These are phyloP conservation scores for Colletotrichum karsti DNA, from an alignment of 2,329 filamentous ascomycete species.

Conservation along the genomic window DNA sequence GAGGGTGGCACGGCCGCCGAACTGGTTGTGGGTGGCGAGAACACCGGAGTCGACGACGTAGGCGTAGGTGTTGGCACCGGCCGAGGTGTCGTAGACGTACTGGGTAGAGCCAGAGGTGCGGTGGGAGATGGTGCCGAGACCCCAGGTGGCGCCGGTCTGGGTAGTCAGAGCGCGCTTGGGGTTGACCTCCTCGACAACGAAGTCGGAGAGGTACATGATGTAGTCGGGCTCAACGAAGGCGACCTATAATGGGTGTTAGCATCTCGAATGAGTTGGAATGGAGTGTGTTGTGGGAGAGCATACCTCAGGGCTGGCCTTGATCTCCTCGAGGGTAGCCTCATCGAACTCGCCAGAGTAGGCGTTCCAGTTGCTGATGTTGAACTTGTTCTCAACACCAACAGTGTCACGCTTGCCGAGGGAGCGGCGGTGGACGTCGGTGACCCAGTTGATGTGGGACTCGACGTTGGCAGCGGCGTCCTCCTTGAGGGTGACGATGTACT, in stretches of 20 bases:
- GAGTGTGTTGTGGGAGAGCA: constrained; percentile 39
- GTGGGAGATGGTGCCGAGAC: constrained; percentile 55
- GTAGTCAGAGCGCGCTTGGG: constrained; percentile 33
- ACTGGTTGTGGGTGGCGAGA: constrained; percentile 52
- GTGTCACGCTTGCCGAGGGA: constrained; percentile 40
- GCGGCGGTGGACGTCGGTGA: constrained; percentile 41
- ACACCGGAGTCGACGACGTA: constrained; percentile 67
- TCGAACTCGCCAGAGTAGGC: constrained; percentile 55
- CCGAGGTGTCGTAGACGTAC: constrained; percentile 51
- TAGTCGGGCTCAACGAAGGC: constrained; percentile 42
- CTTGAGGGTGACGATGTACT: constrained; percentile 58
- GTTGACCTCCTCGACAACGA: constrained; percentile 13
- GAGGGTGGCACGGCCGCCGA: constrained; percentile 50
- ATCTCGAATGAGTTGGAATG: background rate
- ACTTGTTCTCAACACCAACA: constrained; percentile 23
- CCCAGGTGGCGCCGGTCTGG: constrained; percentile 50
- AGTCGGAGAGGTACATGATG: constrained; percentile 37
- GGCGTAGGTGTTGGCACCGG: constrained; percentile 51
- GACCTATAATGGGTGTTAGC: constrained; percentile 40
- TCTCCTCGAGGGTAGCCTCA: constrained; percentile 46
- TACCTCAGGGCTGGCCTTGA: constrained; percentile 50
- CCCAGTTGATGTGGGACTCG: constrained; percentile 39
- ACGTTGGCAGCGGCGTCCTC: constrained; percentile 37
- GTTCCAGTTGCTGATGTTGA: constrained; percentile 42
- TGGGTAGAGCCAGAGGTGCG: constrained; percentile 38